Conservation (phyloP, 352 stramenopile genomes). For the Pelagophyceae sp. region DNA sequence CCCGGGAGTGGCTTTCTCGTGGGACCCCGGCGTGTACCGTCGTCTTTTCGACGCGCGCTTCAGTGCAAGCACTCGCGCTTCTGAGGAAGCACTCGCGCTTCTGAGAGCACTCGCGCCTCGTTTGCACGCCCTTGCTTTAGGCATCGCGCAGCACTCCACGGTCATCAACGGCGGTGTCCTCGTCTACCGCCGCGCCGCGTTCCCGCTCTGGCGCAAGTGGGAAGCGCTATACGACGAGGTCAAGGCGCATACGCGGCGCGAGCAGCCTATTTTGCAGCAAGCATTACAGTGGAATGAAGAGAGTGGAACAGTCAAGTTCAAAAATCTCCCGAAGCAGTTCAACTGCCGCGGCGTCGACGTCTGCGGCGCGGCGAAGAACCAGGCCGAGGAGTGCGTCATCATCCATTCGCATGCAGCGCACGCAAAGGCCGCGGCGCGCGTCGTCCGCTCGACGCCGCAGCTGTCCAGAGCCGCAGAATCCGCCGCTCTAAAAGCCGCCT, state of each 20-base stretch:
- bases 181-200: background rate
- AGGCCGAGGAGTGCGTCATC: background rate
- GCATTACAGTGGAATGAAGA: background rate
- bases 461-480: background rate
- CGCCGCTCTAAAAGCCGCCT: background rate
- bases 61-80: too few relatives aligned
- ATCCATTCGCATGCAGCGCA: conserved; percentile 1
- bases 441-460: background rate
- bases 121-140: too few relatives aligned
- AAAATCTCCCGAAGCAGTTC: background rate
- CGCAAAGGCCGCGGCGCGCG: background rate
- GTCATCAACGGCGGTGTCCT: conserved; percentile 13
- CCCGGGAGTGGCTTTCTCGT: too few relatives aligned
- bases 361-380: background rate
- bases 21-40: too few relatives aligned
- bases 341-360: conserved; percentile 8
- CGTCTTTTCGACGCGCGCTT: too few relatives aligned
- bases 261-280: conserved; percentile 17
- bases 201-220: background rate
- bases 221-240: background rate
- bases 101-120: too few relatives aligned
- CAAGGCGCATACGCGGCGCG: background rate
- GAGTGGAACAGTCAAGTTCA: background rate
- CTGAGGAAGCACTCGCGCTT: too few relatives aligned
- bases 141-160: conserved; percentile 5